phyloP scores from a whole-genome alignment of 2,329 filamentous ascomycete genomes.

The Diaporthe sp. region DNA sequence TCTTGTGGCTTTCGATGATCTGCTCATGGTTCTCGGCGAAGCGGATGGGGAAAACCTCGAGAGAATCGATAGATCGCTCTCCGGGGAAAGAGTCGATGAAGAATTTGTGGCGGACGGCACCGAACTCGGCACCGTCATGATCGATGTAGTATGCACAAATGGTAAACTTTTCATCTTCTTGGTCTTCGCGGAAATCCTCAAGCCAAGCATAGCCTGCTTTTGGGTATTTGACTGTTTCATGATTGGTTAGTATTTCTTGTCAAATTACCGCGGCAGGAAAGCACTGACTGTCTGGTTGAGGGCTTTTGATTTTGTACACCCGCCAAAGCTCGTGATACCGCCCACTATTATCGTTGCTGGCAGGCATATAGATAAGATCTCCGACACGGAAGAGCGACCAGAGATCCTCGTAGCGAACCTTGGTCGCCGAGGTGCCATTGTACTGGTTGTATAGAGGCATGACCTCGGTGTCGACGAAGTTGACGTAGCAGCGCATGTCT shows the following conservation, averaged over 20 bases:
- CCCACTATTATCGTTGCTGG: slow-evolving; percentile 25
- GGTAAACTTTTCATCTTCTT: slow-evolving; percentile 1
- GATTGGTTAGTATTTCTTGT: neutral
- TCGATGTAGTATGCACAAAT: slow-evolving; percentile 34
- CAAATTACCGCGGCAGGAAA: neutral
- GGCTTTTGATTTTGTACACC: slow-evolving; percentile 13
- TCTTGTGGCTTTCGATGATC: slow-evolving; percentile 10
- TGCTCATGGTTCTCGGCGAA: slow-evolving; percentile 27
- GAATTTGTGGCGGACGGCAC: slow-evolving; percentile 9
- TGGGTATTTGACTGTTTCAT: neutral
- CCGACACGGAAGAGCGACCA: slow-evolving; percentile 32
- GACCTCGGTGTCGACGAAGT: slow-evolving; percentile 16
- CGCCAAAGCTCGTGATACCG: slow-evolving; percentile 32
- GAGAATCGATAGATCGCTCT: slow-evolving; percentile 2
- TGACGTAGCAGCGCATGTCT: slow-evolving; percentile 34
- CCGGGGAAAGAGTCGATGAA: slow-evolving; percentile 19
- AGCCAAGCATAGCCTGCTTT: slow-evolving; percentile 17
- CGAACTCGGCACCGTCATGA: slow-evolving; percentile 19
- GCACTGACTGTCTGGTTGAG: slow-evolving; percentile 12
- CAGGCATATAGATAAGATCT: slow-evolving; percentile 33
- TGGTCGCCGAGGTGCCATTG: neutral
- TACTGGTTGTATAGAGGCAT: slow-evolving; percentile 28
- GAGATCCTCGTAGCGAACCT: slow-evolving; percentile 33
- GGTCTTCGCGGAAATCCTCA: slow-evolving; percentile 13
- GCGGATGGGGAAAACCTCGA: slow-evolving; percentile 29